These are phyloP conservation scores for Lasiosphaeria ovina DNA, from an alignment of 495 filamentous ascomycete species.

Conservation along the genomic window DNA sequence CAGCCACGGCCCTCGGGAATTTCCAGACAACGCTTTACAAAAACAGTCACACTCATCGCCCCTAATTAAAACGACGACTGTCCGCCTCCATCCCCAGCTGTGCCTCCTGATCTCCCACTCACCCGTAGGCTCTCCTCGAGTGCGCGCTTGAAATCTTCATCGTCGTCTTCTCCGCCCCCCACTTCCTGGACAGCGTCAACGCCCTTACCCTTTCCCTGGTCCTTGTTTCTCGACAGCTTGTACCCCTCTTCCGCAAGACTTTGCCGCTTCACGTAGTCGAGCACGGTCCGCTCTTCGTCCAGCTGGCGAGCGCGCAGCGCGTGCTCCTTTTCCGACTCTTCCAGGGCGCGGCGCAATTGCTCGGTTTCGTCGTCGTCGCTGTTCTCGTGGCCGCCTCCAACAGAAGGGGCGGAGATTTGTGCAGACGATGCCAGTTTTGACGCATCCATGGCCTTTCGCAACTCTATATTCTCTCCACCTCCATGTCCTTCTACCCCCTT, in stretches of 20 bases:
- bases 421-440: slow-evolving; percentile 25
- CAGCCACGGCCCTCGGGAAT: too few species aligned
- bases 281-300: slow-evolving; percentile 68
- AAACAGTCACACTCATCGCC: neutral
- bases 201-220: slow-evolving; percentile 15
- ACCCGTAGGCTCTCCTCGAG: slow-evolving; percentile 43
- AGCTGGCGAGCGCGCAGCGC: slow-evolving; percentile 40
- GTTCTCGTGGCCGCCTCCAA: neutral
- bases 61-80: neutral
- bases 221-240: slow-evolving; percentile 21
- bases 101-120: neutral
- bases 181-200: slow-evolving; percentile 11
- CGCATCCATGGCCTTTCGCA: slow-evolving; percentile 46
- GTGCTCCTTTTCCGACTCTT: slow-evolving; percentile 46
- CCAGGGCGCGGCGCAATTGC: slow-evolving; percentile 42
- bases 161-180: slow-evolving; percentile 32
- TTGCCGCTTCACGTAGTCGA: slow-evolving; percentile 77
- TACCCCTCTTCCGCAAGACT: slow-evolving; percentile 66
- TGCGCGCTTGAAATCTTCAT: slow-evolving; percentile 46
- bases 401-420: neutral
- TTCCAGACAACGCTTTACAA: too few species aligned
- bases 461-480: slow-evolving; percentile 43
- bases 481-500: neutral
- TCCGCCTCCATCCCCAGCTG: neutral
- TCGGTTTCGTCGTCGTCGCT: slow-evolving; percentile 40